Evolutionary conservation across 2,329 filamentous ascomycete species (phyloP).

Genomic region (Paecilomyces formosus): DNA sequence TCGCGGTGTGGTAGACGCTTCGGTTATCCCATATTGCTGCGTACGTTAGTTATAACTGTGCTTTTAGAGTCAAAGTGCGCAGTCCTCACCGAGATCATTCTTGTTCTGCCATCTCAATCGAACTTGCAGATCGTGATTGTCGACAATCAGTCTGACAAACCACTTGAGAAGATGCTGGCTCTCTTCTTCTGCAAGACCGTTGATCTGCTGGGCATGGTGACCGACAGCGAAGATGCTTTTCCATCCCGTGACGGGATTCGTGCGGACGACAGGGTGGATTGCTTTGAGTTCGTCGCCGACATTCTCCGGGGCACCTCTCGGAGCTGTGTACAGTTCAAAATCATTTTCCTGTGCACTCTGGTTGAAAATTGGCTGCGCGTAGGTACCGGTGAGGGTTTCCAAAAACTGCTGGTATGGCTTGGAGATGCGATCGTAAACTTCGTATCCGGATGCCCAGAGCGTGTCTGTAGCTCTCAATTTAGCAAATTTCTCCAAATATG

Average conservation of each 20-base stretch:
- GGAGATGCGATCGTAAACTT: slow-evolving; percentile 36
- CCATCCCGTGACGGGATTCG: slow-evolving; percentile 43
- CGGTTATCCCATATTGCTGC: slow-evolving; percentile 53
- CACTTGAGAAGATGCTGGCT: slow-evolving; percentile 24
- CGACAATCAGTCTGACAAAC: slow-evolving; percentile 29
- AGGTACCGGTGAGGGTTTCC: slow-evolving; percentile 32
- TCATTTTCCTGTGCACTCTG: slow-evolving; percentile 21
- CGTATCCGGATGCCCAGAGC: slow-evolving; percentile 37
- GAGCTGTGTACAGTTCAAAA: slow-evolving; percentile 20
- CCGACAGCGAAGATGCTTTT: slow-evolving; percentile 30
- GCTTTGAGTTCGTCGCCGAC: slow-evolving; percentile 46
- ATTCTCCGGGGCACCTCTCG: slow-evolving; percentile 50
- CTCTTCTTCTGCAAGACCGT: slow-evolving; percentile 25
- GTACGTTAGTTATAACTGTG: not conserved
- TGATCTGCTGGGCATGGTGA: slow-evolving; percentile 22
- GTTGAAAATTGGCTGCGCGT: slow-evolving; percentile 22
- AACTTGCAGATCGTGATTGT: slow-evolving; percentile 37
- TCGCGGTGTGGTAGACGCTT: slow-evolving; percentile 50
- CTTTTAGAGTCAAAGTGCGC: not conserved
- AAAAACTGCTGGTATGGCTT: slow-evolving; percentile 31
- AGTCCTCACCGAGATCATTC: slow-evolving; percentile 34
- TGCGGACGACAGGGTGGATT: slow-evolving; percentile 40
- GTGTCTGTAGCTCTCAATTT: slow-evolving; percentile 24
- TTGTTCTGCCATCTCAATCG: slow-evolving; percentile 29
- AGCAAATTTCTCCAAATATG: not conserved